Conservation (phyloP, 352 stramenopile genomes). For the Peronospora destructor region DNA sequence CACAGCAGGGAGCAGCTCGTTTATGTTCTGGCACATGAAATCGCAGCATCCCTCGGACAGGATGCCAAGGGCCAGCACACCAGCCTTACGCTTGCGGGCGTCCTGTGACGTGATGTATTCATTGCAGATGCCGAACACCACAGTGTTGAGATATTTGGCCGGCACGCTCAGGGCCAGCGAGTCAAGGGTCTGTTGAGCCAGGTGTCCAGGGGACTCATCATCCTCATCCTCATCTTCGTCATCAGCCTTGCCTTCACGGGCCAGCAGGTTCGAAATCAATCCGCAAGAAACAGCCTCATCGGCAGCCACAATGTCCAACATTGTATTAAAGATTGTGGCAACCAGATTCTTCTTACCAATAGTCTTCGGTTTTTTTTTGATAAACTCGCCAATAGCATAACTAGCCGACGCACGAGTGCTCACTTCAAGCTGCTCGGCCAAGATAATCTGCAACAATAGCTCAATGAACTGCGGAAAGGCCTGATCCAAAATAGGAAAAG, state of each 20-base stretch:
- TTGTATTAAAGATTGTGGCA: constrained; percentile 78
- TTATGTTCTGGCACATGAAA: constrained; percentile 91
- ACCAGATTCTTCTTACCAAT: constrained; percentile 81
- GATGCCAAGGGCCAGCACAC: constrained; percentile 93
- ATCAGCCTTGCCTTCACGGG: constrained; percentile 51
- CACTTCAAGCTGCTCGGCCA: constrained; percentile 67
- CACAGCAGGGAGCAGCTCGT: constrained; percentile 89
- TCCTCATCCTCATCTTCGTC: constrained; percentile 69
- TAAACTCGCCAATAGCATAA: constrained; percentile 78
- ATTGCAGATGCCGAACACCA: constrained; percentile 72
- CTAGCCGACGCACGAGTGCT: constrained; percentile 74
- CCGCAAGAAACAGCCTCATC: constrained; percentile 78
- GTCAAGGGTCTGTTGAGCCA: constrained; percentile 83
- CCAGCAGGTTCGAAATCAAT: constrained; percentile 75
- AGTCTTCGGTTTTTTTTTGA: constrained; percentile 87
- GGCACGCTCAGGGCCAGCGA: constrained; percentile 73
- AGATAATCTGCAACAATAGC: constrained; percentile 75
- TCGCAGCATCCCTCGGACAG: constrained; percentile 95
- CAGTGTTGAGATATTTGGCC: constrained; percentile 74
- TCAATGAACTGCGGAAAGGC: constrained; percentile 76
- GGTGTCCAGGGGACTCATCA: constrained; percentile 70
- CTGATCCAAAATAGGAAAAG: constrained; percentile 80
- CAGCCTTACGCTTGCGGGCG: constrained; percentile 91
- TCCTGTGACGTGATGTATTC: constrained; percentile 89
- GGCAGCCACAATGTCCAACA: constrained; percentile 75